phyloP scores from a whole-genome alignment of 257 asterid genomes.

The Nicotiana otophora region DNA sequence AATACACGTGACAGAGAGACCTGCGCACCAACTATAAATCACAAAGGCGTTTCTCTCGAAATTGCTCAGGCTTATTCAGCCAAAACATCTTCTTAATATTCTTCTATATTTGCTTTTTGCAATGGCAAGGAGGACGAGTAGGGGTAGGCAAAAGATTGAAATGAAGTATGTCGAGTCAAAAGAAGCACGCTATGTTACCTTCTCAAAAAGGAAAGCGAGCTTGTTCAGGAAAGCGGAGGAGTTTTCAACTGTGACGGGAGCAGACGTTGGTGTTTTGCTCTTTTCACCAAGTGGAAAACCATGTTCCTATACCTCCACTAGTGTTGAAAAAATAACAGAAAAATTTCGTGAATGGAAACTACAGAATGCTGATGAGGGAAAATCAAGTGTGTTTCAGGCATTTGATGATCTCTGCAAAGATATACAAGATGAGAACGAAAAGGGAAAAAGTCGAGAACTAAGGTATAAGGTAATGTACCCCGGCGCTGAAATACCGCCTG shows the following conservation, averaged over 20 bases:
- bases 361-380: not conserved
- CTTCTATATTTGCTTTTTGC: not conserved
- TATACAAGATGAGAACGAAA: not conserved
- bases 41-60: not conserved
- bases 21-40: not conserved
- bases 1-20: not conserved
- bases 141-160: not conserved
- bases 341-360: not conserved
- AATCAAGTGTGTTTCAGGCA: not conserved
- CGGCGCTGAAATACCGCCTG: not conserved
- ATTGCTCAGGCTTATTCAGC: not conserved
- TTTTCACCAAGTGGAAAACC: slow-evolving; percentile 1
- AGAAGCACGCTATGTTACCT: not conserved
- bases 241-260: not conserved
- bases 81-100: not conserved
- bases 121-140: not conserved
- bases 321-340: not conserved
- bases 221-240: not conserved
- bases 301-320: not conserved
- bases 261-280: not conserved
- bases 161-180: not conserved
- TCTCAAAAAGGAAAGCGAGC: not conserved
- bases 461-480: not conserved
- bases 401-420: not conserved
- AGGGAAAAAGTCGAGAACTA: not conserved